These are phyloP conservation scores for Neurospora sublineolata DNA, from an alignment of 495 filamentous ascomycete species.

Conservation along the genomic window DNA sequence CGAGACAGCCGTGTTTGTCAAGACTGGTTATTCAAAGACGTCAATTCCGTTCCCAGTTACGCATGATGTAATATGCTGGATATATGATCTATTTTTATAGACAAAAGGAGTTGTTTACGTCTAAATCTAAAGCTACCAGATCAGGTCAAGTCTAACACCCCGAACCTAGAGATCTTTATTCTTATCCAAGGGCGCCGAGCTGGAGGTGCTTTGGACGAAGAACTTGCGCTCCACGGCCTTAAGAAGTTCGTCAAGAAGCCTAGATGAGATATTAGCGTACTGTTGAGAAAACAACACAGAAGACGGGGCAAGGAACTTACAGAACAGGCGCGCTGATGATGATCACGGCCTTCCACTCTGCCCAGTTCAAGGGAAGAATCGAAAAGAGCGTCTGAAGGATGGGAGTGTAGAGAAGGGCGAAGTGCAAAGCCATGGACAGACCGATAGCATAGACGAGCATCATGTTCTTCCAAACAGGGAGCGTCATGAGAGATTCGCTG, in stretches of 20 bases:
- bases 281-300: background rate
- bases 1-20: background rate
- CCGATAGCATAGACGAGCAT: constrained; percentile 90
- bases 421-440: constrained; percentile 93
- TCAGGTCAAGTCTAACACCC: background rate
- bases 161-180: constrained; percentile 22
- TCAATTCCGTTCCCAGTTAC: background rate
- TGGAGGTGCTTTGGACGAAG: constrained; percentile 31
- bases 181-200: constrained; percentile 23
- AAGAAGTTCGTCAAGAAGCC: constrained; percentile 78
- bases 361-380: constrained; percentile 78
- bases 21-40: background rate
- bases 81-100: background rate
- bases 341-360: constrained; percentile 89
- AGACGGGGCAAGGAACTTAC: constrained; percentile 42
- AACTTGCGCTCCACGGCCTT: constrained; percentile 68
- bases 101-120: background rate
- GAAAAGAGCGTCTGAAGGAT: constrained; percentile 82
- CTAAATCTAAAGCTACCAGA: background rate
- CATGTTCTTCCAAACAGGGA: constrained; percentile 94
- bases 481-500: constrained; percentile 84
- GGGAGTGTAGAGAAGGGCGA: constrained; percentile 85
- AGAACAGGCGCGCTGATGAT: constrained; percentile 86
- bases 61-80: background rate
- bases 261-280: constrained; percentile 34